These are phyloP conservation scores for Shiraia sp. DNA, from an alignment of 2,329 filamentous ascomycete species.

Conservation along the genomic window DNA sequence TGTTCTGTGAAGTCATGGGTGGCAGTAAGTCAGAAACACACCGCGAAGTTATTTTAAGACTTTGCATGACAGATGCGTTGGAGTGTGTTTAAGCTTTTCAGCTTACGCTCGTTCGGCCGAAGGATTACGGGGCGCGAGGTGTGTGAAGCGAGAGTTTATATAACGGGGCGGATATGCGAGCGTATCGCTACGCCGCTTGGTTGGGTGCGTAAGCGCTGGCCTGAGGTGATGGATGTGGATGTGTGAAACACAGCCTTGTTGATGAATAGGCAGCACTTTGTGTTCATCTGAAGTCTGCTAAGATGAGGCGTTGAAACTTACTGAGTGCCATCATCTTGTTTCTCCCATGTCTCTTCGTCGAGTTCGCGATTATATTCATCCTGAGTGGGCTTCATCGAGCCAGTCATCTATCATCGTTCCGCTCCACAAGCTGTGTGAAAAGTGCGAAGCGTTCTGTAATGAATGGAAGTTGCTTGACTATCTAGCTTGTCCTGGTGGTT, in stretches of 20 bases:
- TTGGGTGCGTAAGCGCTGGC: slow-evolving; percentile 4
- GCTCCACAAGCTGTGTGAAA: background rate
- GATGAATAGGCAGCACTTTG: background rate
- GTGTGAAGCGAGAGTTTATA: no score
- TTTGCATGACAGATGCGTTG: no score
- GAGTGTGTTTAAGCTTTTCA: no score
- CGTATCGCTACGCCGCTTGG: background rate
- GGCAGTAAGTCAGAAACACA: no score
- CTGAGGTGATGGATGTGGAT: no score
- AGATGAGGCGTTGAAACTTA: no score
- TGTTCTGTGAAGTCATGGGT: no score
- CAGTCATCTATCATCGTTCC: background rate
- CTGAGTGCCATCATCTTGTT: background rate
- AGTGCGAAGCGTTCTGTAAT: background rate
- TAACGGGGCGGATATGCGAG: no score
- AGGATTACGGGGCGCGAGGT: no score
- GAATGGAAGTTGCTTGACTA: background rate
- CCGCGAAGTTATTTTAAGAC: no score
- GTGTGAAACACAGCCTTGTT: slow-evolving; percentile 3
- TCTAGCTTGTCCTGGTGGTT: background rate
- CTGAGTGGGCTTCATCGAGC: background rate
- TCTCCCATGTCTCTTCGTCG: background rate
- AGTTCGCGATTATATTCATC: background rate
- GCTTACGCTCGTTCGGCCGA: no score
- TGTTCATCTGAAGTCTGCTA: background rate